Base-by-base conservation (phyloP, 352 stramenopile genomes). In the Phytophthora parvispora region DNA sequence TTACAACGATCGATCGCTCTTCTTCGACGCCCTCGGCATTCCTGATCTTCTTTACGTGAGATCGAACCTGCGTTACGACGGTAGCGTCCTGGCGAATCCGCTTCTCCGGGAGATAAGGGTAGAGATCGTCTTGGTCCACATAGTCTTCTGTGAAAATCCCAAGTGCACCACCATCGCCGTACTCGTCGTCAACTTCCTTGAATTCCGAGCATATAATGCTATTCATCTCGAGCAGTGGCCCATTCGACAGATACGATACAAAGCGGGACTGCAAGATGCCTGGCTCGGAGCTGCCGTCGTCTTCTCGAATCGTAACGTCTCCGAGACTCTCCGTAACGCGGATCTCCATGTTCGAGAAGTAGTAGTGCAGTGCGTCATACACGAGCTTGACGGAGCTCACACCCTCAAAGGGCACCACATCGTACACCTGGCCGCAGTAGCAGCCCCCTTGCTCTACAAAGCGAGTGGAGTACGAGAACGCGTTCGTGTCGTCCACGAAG, bases 221-320 rank as follows among this genome's bases (percentile, higher is more conserved):
- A 57, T 83, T 88, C 40, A 74, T 76, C 27, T 78, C 77, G 1
- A 83, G 60, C 15, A 69, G 52, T 3, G 79, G 57, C 0, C 69
- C 73, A 7, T 63, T 67, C 0, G 64, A 50, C 6, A 75, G 64
- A 5, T 63, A 73, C 34, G 77, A 74, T 0, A 84, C 61, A 6
- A 89, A 75, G 1, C 78, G 80, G 22, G 75, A 76, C 32, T 89
- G 80, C 2, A 75, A 64, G 8, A 83, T 71, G 16, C 67, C 73
- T 22, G 61, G 47, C n/a, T 81, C 67, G 10, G 67, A 78, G 42
- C 64, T 85, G n/a, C 77, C 69, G 47, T 84, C 77, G 36, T 88
- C 78, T 58, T 88, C 80, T 42, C 80, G 78, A 28, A 87, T 75
- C 4, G 78, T 90, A 29, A 90, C 58, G 31, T 79, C 62, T 25